These are phyloP conservation scores for Populus tremula DNA, from an alignment of 345 rosid species.

Conservation along the genomic window DNA sequence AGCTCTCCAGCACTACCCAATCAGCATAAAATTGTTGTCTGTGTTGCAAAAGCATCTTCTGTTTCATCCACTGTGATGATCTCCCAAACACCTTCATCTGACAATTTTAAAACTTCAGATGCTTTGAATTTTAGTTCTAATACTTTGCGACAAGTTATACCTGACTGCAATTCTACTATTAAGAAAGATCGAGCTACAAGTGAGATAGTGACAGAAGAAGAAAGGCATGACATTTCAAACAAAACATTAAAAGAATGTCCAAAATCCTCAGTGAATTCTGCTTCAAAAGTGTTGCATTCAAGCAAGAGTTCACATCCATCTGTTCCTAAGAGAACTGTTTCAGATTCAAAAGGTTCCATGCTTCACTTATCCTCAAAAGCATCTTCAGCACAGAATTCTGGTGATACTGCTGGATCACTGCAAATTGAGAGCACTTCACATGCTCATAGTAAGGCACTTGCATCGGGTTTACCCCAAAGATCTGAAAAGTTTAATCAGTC, in stretches of 20 bases:
- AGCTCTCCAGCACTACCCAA: slow-evolving; percentile 32
- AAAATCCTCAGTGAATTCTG: slow-evolving; percentile 37
- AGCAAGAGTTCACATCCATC: slow-evolving; percentile 56
- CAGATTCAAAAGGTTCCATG: slow-evolving; percentile 53
- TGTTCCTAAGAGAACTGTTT: slow-evolving; percentile 42
- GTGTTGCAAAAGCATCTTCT: slow-evolving; percentile 50
- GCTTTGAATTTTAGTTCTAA: slow-evolving; percentile 35
- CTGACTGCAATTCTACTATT: slow-evolving; percentile 34
- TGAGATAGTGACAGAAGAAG: slow-evolving; percentile 42
- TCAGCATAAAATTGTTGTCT: slow-evolving; percentile 40
- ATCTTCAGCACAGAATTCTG: slow-evolving; percentile 47
- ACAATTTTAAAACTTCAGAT: slow-evolving; percentile 45
- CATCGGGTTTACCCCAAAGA: slow-evolving; percentile 47
- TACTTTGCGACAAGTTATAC: slow-evolving; percentile 35
- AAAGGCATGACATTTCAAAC: slow-evolving; percentile 35
- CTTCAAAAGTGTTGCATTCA: slow-evolving; percentile 43
- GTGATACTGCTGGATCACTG: slow-evolving; percentile 40
- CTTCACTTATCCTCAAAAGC: slow-evolving; percentile 46
- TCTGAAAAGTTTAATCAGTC: slow-evolving; percentile 63
- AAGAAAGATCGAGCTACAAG: slow-evolving; percentile 47
- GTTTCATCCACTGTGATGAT: slow-evolving; percentile 30
- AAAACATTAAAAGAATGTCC: slow-evolving; percentile 48
- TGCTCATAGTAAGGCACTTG: slow-evolving; percentile 39
- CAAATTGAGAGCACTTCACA: slow-evolving; percentile 39
- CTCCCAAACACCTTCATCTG: slow-evolving; percentile 39